Base-by-base conservation (phyloP, 495 filamentous ascomycete species). In the Annulohypoxylon bovei region DNA sequence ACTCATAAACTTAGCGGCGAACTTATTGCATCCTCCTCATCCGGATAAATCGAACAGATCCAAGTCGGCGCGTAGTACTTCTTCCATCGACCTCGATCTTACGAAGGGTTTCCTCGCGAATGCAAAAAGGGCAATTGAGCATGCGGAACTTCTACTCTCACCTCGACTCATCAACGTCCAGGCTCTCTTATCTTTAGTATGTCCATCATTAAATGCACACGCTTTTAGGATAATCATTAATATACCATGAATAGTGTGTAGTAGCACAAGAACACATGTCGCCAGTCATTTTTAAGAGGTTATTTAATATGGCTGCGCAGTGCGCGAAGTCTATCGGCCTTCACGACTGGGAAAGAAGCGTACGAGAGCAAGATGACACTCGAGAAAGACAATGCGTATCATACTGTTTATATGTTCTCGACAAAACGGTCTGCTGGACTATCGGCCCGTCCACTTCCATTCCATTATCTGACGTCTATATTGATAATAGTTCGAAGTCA, bases 101-200 rank as follows among this genome's bases (percentile, higher is more conserved):
- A 56, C 52, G 1, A 61, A 53, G 16, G 67, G 67, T 0, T 70
- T 70, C 14, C 61, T 70, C 22, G 42, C 67, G 50, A 70, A 65
- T 18, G 60, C 67, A n/a, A 55, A 55, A 30, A 58, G 67, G 22
- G 67, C 67, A 35, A 65, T 70, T 28, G 55, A 47, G 18, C 44
- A 70, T 28, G 67, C 49, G 1, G 67, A 60, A 4, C 46, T 65
- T 32, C 28, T 70, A 3, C 40, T 64, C 1, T 27, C 67, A 30
- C 67, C 67, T 32, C 61, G 60, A 14, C 54, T 70, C 18, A 53
- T 59, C 3, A 70, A 70, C n/a, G 60, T 70, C 46, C 67, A 70
- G 22, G 67, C 67, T 14, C 67, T 70, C 11, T n/a, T 70, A 65
- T 70, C 67, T 35, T 20, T 70, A 20, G 67, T 70, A 65, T n/a